Evolutionary conservation across 2,329 filamentous ascomycete genomes (phyloP), one percentile per base, ranked within the genome.

Genomic region (Epichloe elymi): DNA sequence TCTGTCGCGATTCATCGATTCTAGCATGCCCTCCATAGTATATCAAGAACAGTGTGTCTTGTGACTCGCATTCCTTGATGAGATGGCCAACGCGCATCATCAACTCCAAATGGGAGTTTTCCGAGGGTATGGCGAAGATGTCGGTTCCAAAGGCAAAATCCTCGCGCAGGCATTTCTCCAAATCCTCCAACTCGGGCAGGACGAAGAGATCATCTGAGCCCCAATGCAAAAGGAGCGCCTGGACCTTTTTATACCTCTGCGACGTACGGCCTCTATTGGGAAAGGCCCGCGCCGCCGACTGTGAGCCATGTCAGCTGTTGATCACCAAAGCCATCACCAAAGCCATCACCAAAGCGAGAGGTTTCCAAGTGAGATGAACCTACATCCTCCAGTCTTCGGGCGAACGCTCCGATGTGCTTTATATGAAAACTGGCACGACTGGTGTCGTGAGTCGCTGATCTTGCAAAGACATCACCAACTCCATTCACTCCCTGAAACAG

Each of bases 11-110:
- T 53, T 79, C 75, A 53, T 80, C 77, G 53, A 80, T 80, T 54
- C 73, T 72, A 3, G 77, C 77, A 60, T 81, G 78, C 0, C 78
- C 78, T 11, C 76, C 78, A 51, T 81, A 80, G 59, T 80, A 81
- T 15, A 80, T 64, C 8, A 80, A 60, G 55, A 80, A 78, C 1
- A 81, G 63, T 0, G 76, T 80, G 45, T 79, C 74, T 42, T 70
- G 68, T 3, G 72, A 72, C 55, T 79, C 78, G 49, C 78, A 68
- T 45, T 76, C 71, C 58, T 80, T 79, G 59, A 80, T 75, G 60
- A 80, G 67, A 55, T 75, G 71, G 4, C 73, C 75, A 33, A 80
- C 67, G 51, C 73, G 72, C 64, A 79, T 67, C 73, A 79, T 80
- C 51, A 80, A 62, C 58, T 79, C 76, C 15, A 80, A 65, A 55